phyloP scores from a whole-genome alignment of 1,139 yeast genomes.

The Geotrichum bryndzae region DNA sequence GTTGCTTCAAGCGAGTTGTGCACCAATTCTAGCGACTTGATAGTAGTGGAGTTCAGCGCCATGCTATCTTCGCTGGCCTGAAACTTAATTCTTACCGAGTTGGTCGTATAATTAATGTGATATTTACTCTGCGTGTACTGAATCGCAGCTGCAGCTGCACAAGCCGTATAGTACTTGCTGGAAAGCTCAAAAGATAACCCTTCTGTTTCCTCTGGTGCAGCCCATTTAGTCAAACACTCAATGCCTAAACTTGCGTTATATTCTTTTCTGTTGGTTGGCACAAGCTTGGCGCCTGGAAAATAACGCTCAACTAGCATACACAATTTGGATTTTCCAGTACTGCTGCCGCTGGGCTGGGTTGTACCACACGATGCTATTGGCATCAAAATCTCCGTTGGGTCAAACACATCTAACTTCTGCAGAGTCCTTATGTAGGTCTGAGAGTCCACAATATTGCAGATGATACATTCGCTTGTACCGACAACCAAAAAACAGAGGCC shows the following conservation, averaged over 20 bases:
- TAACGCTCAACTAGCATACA: conserved; percentile 38
- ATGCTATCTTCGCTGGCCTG: conserved; percentile 41
- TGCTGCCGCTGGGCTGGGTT: neutral
- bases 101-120: conserved; percentile 25
- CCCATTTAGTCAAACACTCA: conserved; percentile 24
- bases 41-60: conserved; percentile 40
- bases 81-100: conserved; percentile 35
- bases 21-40: conserved; percentile 37
- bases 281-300: conserved; percentile 28
- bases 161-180: conserved; percentile 29
- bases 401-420: conserved; percentile 38
- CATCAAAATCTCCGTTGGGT: conserved; percentile 38
- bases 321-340: conserved; percentile 34
- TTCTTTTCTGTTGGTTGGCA: conserved; percentile 26
- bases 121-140: conserved; percentile 23
- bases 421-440: conserved; percentile 44
- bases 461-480: conserved; percentile 30
- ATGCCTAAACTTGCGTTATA: conserved; percentile 27
- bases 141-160: conserved; percentile 38
- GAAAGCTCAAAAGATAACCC: conserved; percentile 22
- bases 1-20: conserved; percentile 31
- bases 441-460: conserved; percentile 39
- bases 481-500: conserved; percentile 39
- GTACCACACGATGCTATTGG: conserved; percentile 29
- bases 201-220: conserved; percentile 24